Evolutionary conservation across 257 asterid species (phyloP).

Genomic region (Voacanga thouarsii): DNA sequence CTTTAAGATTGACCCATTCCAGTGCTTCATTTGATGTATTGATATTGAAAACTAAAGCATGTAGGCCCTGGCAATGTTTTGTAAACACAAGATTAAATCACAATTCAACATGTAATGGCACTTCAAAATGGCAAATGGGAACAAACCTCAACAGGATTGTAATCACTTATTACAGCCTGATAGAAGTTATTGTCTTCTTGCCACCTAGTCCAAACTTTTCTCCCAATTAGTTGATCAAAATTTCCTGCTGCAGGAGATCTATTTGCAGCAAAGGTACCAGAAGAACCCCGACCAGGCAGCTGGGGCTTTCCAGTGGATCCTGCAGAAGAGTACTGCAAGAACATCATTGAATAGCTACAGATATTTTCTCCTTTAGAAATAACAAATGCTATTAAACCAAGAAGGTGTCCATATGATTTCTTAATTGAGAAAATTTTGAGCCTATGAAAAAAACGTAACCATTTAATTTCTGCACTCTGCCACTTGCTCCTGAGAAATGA

Average conservation of each 20-base stretch:
- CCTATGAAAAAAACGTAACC: slow-evolving; percentile 20
- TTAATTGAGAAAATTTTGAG: slow-evolving; percentile 1
- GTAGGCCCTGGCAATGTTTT: slow-evolving; percentile 51
- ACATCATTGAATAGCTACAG: background rate
- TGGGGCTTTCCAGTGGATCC: slow-evolving; percentile 6
- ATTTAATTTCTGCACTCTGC: slow-evolving; percentile 53
- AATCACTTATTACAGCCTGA: slow-evolving; percentile 66
- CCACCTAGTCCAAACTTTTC: slow-evolving; percentile 73
- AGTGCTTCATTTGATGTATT: slow-evolving; percentile 53
- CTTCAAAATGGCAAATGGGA: background rate
- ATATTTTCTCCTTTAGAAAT: background rate
- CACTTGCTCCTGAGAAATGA: slow-evolving; percentile 36
- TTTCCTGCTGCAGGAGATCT: slow-evolving; percentile 46
- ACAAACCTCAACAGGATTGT: slow-evolving; percentile 51
- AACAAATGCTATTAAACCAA: background rate
- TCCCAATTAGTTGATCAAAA: slow-evolving; percentile 52
- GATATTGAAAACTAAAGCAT: slow-evolving; percentile 63
- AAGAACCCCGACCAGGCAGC: background rate
- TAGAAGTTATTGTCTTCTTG: slow-evolving; percentile 81
- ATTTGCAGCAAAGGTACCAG: slow-evolving; percentile 7
- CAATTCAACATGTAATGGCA: background rate
- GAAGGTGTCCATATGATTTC: background rate
- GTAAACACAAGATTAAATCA: background rate
- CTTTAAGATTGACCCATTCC: slow-evolving; percentile 84
- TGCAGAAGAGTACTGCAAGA: slow-evolving; percentile 7